Evolutionary conservation across 2,329 filamentous ascomycete genomes (phyloP).

Genomic region (Exophiala sp.): DNA sequence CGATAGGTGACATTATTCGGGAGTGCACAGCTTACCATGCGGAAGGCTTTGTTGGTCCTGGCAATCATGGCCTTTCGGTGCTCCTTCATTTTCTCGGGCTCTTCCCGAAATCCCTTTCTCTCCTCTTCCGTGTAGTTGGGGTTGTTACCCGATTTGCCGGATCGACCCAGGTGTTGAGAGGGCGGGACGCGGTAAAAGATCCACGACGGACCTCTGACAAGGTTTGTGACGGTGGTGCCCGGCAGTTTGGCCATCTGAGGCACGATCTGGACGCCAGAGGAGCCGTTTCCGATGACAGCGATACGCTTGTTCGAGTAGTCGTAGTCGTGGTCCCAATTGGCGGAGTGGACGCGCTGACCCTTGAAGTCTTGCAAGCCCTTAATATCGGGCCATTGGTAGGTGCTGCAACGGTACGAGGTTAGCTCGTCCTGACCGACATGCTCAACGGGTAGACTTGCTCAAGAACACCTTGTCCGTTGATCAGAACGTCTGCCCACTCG

Average conservation of each 20-base stretch:
- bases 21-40: slow-evolving; percentile 20
- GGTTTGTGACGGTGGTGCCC: slow-evolving; percentile 30
- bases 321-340: slow-evolving; percentile 30
- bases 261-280: slow-evolving; percentile 30
- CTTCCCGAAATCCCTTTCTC: slow-evolving; percentile 12
- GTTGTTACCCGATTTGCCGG: slow-evolving; percentile 28
- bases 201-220: slow-evolving; percentile 33
- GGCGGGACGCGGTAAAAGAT: slow-evolving; percentile 17
- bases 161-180: not conserved
- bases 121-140: slow-evolving; percentile 24
- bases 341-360: slow-evolving; percentile 31
- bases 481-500: not conserved
- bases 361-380: slow-evolving; percentile 32
- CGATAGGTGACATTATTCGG: not conserved
- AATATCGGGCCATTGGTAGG: slow-evolving; percentile 14
- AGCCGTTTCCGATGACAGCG: slow-evolving; percentile 29
- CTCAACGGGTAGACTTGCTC: not conserved
- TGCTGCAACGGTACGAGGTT: not conserved
- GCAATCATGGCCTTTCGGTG: slow-evolving; percentile 29
- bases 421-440: not conserved
- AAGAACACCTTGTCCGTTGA: not conserved
- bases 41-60: slow-evolving; percentile 33
- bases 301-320: slow-evolving; percentile 29
- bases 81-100: slow-evolving; percentile 19
- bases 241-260: slow-evolving; percentile 25